Evolutionary conservation across 1,139 yeast genomes (phyloP), one percentile per base, ranked within the genome.

Genomic region (Arxiozyma bovina): DNA sequence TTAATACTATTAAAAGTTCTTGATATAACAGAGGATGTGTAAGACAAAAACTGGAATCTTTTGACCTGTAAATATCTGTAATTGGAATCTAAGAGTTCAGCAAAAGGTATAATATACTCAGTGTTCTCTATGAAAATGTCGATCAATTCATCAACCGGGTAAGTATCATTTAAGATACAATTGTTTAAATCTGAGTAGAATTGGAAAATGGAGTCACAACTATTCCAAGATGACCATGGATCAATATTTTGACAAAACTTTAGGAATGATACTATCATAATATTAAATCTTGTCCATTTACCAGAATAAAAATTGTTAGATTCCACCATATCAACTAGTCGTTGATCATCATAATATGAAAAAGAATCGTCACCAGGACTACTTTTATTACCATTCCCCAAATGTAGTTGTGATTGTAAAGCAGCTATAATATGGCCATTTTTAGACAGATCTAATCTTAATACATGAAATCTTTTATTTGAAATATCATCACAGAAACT

Each of bases 191-290:
- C 64, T 45, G 64, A 61, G 52, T 66, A 67, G 52, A 58, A 65
- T 40, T 62, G 59, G 50, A 66, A 65, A 21, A 68, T 59, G 30
- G 66, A 49, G 51, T 67, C 70, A 43, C 63, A 60, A 50, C 68
- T 66, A 18, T 60, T 61, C 65, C 66, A 64, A 20, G 58, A 42
- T 1, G 70, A 67, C 70, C 70, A 68, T 6, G 72, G 72, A 53
- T 67, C 60, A 6, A 68, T 60, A 53, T 67, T 68, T 42, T 64
- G 46, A 46, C 69, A 65, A 50, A 57, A 63, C 22, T 58, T 57
- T 30, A 68, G 49, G 57, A 60, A 68, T 0, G 69, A 61, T 1
- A 51, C 55, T 2, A 66, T 55, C 61, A 68, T 58, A 9, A 64
- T 64, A 50, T 64, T 63, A 45, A 67, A 66, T 42, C 72, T 54